Conservation (phyloP, 139 green algal species). For the Chlorella sp. region DNA sequence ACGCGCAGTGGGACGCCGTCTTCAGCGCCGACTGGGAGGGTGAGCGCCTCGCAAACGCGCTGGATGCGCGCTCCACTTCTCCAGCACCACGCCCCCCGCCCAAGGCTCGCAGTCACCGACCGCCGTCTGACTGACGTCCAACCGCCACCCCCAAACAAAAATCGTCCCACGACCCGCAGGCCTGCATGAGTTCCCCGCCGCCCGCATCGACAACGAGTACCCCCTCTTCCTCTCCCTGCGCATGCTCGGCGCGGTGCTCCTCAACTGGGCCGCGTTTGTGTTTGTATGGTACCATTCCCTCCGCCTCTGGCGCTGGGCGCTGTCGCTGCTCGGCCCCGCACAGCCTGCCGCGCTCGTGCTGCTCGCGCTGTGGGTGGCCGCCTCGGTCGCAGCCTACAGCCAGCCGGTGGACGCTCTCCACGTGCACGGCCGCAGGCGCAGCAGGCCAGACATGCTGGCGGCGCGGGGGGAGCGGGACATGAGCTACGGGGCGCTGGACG, state of each 20-base stretch:
- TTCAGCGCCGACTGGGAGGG: conserved; percentile 12
- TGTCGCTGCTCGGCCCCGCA: conserved; percentile 6
- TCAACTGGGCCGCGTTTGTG: conserved; percentile 7
- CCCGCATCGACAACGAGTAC: background rate
- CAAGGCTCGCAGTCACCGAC: background rate
- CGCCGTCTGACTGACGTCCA: background rate
- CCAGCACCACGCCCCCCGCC: background rate
- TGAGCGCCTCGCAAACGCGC: background rate
- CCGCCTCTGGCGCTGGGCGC: background rate
- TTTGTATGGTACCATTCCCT: background rate
- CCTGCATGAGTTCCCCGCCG: conserved; percentile 9
- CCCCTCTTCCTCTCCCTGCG: background rate
- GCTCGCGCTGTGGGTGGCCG: background rate
- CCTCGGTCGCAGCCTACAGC: conserved; percentile 4
- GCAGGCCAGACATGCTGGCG: too few species aligned
- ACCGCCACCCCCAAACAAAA: background rate
- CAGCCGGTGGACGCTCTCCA: conserved; percentile 18
- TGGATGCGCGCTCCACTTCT: background rate
- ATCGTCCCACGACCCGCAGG: background rate
- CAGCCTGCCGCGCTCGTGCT: background rate
- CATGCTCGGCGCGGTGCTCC: background rate
- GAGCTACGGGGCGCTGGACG: too few species aligned
- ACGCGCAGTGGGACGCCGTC: conserved; percentile 13
- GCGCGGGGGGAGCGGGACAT: too few species aligned
- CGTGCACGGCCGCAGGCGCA: background rate